Evolutionary conservation across 345 rosid species (phyloP).

Genomic region (Trapa bicornis): DNA sequence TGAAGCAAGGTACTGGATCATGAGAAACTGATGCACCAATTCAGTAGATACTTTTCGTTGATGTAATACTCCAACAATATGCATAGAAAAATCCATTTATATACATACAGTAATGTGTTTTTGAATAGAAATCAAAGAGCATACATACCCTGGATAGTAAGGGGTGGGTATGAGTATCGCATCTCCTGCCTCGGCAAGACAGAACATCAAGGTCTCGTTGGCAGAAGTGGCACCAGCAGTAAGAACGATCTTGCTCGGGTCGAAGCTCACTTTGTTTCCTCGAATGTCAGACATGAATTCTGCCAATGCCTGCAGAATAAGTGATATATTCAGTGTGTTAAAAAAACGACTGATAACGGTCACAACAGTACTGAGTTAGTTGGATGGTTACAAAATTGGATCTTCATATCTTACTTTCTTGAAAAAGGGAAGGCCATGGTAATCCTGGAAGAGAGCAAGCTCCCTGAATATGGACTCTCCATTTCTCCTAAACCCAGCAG

Average conservation of each 20-base stretch:
- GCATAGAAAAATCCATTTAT: background rate
- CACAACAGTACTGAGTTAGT: too few species aligned
- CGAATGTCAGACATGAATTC: conserved; percentile 67
- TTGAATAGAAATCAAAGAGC: background rate
- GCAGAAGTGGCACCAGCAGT: conserved; percentile 94
- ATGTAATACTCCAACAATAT: too few species aligned
- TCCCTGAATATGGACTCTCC: conserved; percentile 54
- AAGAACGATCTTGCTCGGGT: conserved; percentile 53
- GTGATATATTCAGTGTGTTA: too few species aligned
- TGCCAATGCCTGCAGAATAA: conserved; percentile 34
- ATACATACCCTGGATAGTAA: conserved; percentile 68
- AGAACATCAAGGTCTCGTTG: conserved; percentile 75
- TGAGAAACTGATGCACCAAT: background rate
- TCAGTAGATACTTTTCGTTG: background rate
- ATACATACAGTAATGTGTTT: background rate
- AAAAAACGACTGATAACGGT: too few species aligned
- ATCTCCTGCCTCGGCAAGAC: conserved; percentile 80
- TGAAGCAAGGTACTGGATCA: background rate
- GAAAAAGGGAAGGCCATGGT: conserved; percentile 68
- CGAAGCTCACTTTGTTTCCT: conserved; percentile 58
- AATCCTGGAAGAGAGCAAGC: conserved; percentile 88
- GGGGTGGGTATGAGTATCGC: conserved; percentile 91
- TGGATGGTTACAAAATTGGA: background rate
- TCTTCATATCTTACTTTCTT: conserved; percentile 35
- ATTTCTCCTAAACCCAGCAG: conserved; percentile 31